Evolutionary conservation across 352 stramenopile genomes (phyloP).

Genomic region (Phytophthora meadii): DNA sequence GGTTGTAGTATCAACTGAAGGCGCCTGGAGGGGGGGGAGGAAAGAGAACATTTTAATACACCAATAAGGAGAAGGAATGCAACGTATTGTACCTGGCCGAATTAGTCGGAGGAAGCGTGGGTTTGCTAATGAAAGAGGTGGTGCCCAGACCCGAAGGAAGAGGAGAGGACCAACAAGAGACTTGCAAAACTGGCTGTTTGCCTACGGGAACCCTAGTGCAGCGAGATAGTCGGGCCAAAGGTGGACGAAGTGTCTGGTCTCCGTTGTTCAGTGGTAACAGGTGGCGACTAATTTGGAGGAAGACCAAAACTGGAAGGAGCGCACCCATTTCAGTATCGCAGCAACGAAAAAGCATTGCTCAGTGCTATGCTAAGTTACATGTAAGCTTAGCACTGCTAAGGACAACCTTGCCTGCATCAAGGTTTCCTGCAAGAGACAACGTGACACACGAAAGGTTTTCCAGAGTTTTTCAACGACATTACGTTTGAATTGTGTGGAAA

Average conservation of each 20-base stretch:
- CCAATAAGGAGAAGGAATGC: constrained; percentile 5
- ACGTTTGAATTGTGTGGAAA: no score
- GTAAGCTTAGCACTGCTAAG: no score
- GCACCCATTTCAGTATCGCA: no score
- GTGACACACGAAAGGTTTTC: no score
- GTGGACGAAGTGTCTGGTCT: constrained; percentile 13
- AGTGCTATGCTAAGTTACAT: no score
- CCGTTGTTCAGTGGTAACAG: constrained; percentile 8
- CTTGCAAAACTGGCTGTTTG: constrained; percentile 32
- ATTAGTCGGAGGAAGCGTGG: constrained; percentile 21
- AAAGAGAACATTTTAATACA: not conserved
- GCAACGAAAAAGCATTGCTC: no score
- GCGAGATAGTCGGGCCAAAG: constrained; percentile 10
- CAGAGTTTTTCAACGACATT: no score
- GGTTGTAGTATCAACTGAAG: constrained; percentile 1
- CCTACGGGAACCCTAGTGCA: constrained; percentile 1
- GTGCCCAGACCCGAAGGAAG: constrained; percentile 15
- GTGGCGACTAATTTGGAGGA: not conserved
- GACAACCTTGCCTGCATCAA: no score
- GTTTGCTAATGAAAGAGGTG: constrained; percentile 29
- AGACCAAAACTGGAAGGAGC: not conserved
- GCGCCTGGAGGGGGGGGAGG: not conserved
- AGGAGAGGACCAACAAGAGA: constrained; percentile 18
- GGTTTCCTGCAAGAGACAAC: no score
- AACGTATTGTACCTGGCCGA: constrained; percentile 4